phyloP scores from a whole-genome alignment of 208 protist genomes.

The Leishmania lainsoni region DNA sequence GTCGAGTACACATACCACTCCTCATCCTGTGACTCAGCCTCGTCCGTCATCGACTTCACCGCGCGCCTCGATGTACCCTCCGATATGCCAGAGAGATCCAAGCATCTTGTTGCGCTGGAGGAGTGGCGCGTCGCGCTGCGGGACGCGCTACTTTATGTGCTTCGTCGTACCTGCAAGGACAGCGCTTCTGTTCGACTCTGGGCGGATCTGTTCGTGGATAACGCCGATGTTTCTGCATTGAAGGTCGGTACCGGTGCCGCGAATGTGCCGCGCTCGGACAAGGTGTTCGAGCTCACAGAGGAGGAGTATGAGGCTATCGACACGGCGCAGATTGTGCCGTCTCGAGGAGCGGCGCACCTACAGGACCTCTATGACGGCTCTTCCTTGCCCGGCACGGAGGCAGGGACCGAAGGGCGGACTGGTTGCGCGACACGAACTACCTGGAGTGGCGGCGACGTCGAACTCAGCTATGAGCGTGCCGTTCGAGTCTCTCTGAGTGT shows the following conservation, averaged over 20 bases:
- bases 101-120: slow-evolving; percentile 31
- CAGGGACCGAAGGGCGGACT: slow-evolving; percentile 9
- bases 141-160: slow-evolving; percentile 63
- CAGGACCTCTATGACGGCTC: neutral
- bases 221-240: neutral
- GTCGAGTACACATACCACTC: slow-evolving; percentile 6
- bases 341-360: neutral
- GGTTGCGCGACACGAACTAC: slow-evolving; percentile 26
- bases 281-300: slow-evolving; percentile 25
- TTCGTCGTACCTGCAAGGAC: slow-evolving; percentile 32
- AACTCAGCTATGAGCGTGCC: neutral
- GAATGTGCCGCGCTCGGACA: neutral
- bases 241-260: neutral
- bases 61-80: slow-evolving; percentile 30
- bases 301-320: slow-evolving; percentile 32
- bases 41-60: slow-evolving; percentile 21
- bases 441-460: slow-evolving; percentile 19
- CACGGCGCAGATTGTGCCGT: neutral
- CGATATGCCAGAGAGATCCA: slow-evolving; percentile 25
- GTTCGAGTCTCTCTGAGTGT: neutral
- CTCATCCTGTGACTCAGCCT: neutral
- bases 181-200: slow-evolving; percentile 1
- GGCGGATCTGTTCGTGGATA: neutral
- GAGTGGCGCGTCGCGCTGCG: slow-evolving; percentile 54
- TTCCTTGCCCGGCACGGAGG: neutral